Conservation (phyloP, 495 filamentous ascomycete species). For the Neurospora sp. region DNA sequence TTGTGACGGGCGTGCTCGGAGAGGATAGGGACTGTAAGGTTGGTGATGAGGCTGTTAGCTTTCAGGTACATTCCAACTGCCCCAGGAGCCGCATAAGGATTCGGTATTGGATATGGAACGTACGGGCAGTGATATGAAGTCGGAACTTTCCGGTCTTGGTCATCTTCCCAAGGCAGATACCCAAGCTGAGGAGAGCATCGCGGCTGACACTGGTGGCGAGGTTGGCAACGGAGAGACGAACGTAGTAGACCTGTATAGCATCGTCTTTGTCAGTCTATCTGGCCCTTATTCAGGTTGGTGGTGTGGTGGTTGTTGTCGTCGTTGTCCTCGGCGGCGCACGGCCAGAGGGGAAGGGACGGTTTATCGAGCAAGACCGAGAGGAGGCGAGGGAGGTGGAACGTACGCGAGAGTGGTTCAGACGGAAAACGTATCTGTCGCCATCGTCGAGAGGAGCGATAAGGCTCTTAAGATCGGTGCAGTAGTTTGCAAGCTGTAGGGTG, state of each 20-base stretch:
- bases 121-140: slow-evolving; percentile 63
- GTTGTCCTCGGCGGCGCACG: background rate
- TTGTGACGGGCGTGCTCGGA: slow-evolving; percentile 85
- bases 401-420: slow-evolving; percentile 50
- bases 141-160: slow-evolving; percentile 89
- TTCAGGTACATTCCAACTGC: background rate
- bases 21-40: slow-evolving; percentile 55
- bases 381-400: slow-evolving; percentile 6
- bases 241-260: slow-evolving; percentile 67
- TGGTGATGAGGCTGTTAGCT: background rate
- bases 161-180: slow-evolving; percentile 77
- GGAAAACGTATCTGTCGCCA: slow-evolving; percentile 73
- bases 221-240: slow-evolving; percentile 77
- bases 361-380: background rate
- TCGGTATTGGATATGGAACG: background rate
- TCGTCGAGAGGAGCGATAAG: slow-evolving; percentile 67
- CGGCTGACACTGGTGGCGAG: slow-evolving; percentile 76
- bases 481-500: slow-evolving; percentile 18
- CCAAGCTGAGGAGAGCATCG: slow-evolving; percentile 69
- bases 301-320: background rate
- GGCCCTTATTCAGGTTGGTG: background rate
- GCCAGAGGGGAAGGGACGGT: slow-evolving; percentile 4
- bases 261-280: background rate
- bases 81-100: background rate
- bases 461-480: slow-evolving; percentile 47